Evolutionary conservation across 495 filamentous ascomycete genomes (phyloP), one percentile per base, ranked within the genome.

Genomic region (Bryoglossum gracile): DNA sequence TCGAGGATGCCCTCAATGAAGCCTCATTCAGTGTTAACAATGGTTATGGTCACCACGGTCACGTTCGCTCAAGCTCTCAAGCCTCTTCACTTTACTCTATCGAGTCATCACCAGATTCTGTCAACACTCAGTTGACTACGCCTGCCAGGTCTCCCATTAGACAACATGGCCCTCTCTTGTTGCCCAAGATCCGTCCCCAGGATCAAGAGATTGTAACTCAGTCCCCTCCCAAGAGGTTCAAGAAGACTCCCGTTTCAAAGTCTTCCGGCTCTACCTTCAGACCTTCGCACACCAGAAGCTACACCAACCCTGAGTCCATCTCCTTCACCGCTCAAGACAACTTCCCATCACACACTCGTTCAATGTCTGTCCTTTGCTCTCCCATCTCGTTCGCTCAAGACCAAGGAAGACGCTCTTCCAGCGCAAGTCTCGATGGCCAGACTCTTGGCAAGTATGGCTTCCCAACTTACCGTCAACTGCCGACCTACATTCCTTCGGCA

Each of bases 151-250:
- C 84, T 21, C 89, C 89, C 46, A 79, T 89, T 56, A 74, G 83
- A 19, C 82, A 89, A 28, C 79, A 86, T 70, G 89, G 87, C 10
- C 87, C 88, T 26, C 69, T 85, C 22, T 75, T 96, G 43, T 73
- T 96, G 22, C 90, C 90, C 49, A 90, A 86, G 72, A 87, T 94
- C 66, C 77, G 89, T 39, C 77, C 78, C 50, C 87, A 94, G 64
- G 89, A 94, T 68, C 83, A 90, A 68, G 71, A 80, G 43, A 76
- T 89, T 50, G n/a, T n/a, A n/a, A n/a, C n/a, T n/a, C 75, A 48
- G n/a, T 53, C 55, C 25, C 49, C 55, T 11, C 55, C 59, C 18
- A 58, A 58, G 49, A 26, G 52, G 43, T 53, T 50, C 46, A 57
- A 56, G 49, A 48, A 49, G 26, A 40, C 35, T 13, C 44, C 54